Evolutionary conservation across 805 yeast species (phyloP).

Genomic region (Cyberlindnera japonica): DNA sequence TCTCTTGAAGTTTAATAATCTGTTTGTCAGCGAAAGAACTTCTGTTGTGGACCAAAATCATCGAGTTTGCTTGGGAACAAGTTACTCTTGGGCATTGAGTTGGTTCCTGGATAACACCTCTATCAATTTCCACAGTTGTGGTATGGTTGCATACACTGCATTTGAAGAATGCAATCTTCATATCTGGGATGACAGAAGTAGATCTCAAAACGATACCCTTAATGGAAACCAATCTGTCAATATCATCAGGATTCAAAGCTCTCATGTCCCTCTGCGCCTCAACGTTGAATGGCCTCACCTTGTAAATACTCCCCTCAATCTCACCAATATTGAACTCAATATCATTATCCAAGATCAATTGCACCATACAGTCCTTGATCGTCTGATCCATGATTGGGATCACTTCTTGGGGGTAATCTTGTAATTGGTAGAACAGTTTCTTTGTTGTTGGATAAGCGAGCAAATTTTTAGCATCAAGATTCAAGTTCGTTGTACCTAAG

Average conservation of each 20-base stretch:
- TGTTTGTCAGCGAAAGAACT: conserved; percentile 94
- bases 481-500: conserved; percentile 76
- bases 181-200: conserved; percentile 92
- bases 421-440: conserved; percentile 78
- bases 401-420: conserved; percentile 94
- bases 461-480: conserved; percentile 79
- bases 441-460: conserved; percentile 71
- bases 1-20: conserved; percentile 89
- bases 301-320: conserved; percentile 77
- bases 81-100: conserved; percentile 85
- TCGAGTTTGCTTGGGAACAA: conserved; percentile 79
- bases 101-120: conserved; percentile 94
- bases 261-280: conserved; percentile 78
- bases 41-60: conserved; percentile 89
- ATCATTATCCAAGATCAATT: conserved; percentile 55
- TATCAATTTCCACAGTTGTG: conserved; percentile 83
- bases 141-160: conserved; percentile 96
- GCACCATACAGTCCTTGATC: conserved; percentile 82
- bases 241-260: conserved; percentile 89
- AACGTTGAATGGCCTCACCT: conserved; percentile 85
- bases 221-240: conserved; percentile 85
- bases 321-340: conserved; percentile 44
- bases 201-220: conserved; percentile 89
- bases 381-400: conserved; percentile 98
- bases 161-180: conserved; percentile 95